phyloP scores from a whole-genome alignment of 768 basidiomycete genomes.

The Podaxis sp. region DNA sequence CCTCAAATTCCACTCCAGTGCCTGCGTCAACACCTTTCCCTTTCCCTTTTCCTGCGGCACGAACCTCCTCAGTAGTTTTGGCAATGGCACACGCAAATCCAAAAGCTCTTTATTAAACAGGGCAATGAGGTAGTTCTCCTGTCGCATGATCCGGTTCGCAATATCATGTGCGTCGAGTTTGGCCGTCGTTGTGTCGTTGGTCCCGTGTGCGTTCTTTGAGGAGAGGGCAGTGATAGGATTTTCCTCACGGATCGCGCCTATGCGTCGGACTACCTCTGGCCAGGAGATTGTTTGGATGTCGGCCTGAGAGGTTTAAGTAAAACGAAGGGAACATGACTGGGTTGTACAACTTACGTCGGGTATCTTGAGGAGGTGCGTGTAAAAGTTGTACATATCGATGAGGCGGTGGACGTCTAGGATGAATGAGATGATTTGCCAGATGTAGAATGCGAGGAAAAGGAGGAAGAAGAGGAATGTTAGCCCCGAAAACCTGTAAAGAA shows the following conservation, averaged over 20 bases:
- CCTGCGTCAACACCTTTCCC: slow-evolving; percentile 79
- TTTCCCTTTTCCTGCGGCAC: slow-evolving; percentile 53
- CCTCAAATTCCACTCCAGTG: slow-evolving; percentile 95
- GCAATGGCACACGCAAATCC: slow-evolving; percentile 82
- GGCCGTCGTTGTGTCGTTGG: slow-evolving; percentile 65
- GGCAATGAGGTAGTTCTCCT: slow-evolving; percentile 98
- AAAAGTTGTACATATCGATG: slow-evolving; percentile 94
- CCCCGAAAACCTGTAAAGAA: slow-evolving; percentile 64
- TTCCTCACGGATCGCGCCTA: slow-evolving; percentile 84
- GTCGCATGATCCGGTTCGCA: slow-evolving; percentile 95
- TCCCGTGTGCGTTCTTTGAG: slow-evolving; percentile 44
- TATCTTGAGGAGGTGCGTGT: slow-evolving; percentile 87
- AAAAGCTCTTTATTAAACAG: slow-evolving; percentile 96
- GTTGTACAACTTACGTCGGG: slow-evolving; percentile 66
- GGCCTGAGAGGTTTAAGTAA: slow-evolving; percentile 45
- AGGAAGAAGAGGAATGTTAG: slow-evolving; percentile 81
- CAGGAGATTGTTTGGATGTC: slow-evolving; percentile 98
- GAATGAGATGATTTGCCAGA: slow-evolving; percentile 84
- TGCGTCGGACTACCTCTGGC: slow-evolving; percentile 90
- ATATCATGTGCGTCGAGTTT: slow-evolving; percentile 97
- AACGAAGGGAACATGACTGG: not conserved
- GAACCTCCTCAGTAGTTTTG: slow-evolving; percentile 48
- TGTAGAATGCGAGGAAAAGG: slow-evolving; percentile 82
- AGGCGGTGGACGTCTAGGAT: slow-evolving; percentile 71
- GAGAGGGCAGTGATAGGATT: slow-evolving; percentile 91